These are phyloP conservation scores for Wickerhamiella vanderwaltii DNA, from an alignment of 805 yeast species.

Conservation along the genomic window DNA sequence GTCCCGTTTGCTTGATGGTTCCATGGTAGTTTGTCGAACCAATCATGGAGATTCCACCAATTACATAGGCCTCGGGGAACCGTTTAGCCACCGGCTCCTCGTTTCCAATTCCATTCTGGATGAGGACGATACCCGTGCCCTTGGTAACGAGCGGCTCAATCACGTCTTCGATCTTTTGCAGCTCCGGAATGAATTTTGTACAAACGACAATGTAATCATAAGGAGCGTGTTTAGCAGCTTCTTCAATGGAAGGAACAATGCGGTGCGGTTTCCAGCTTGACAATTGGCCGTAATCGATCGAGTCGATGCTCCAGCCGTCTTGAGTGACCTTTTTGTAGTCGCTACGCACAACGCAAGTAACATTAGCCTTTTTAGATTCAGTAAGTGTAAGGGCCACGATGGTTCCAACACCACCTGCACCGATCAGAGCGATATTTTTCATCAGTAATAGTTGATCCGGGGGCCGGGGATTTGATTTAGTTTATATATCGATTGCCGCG, in stretches of 20 bases:
- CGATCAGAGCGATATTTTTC: constrained; percentile 46
- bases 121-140: constrained; percentile 40
- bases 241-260: constrained; percentile 30
- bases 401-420: constrained; percentile 82
- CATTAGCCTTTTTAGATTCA: constrained; percentile 36
- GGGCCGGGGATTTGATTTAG: no score
- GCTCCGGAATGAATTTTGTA: constrained; percentile 57
- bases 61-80: constrained; percentile 39
- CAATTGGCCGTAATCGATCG: constrained; percentile 49
- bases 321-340: constrained; percentile 42
- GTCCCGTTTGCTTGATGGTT: constrained; percentile 37
- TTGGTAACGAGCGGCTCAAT: constrained; percentile 39
- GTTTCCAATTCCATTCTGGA: constrained; percentile 57
- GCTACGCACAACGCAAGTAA: constrained; percentile 54
- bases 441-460: no score
- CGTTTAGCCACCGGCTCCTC: constrained; percentile 42
- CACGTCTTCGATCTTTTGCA: constrained; percentile 41
- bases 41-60: constrained; percentile 54
- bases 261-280: constrained; percentile 42
- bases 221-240: constrained; percentile 32
- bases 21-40: constrained; percentile 47
- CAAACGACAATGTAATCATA: constrained; percentile 51
- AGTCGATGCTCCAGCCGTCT: constrained; percentile 48
- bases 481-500: no score
- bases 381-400: constrained; percentile 56